Percentiles rank a stretch among this genome's conserved stretches.
These are phyloP conservation scores for Moesziomyces sp. DNA, from an alignment of 1,284 basidiomycete genomes.

Conservation along the genomic window DNA sequence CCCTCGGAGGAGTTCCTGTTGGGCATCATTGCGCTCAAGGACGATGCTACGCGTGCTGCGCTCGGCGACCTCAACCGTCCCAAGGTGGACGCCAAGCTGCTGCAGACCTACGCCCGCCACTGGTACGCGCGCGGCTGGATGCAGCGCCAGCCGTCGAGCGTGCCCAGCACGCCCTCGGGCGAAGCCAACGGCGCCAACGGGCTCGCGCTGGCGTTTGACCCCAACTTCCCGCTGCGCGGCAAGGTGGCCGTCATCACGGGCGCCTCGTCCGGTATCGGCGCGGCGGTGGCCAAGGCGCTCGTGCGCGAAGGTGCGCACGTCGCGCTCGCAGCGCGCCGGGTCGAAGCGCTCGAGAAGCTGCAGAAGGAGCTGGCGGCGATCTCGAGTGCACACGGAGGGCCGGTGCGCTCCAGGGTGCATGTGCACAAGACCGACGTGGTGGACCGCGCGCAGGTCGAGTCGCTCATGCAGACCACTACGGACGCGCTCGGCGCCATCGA, in stretches of 20 bases:
- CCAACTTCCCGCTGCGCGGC: constrained; percentile 49
- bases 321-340: constrained; percentile 46
- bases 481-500: constrained; percentile 56
- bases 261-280: constrained; percentile 69
- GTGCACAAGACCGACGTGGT: constrained; percentile 61
- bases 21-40: constrained; percentile 59
- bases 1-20: constrained; percentile 57
- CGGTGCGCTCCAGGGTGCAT: constrained; percentile 27
- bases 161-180: constrained; percentile 28
- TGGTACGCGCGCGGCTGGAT: constrained; percentile 66
- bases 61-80: constrained; percentile 52
- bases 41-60: constrained; percentile 56
- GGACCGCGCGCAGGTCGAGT: constrained; percentile 53
- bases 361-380: constrained; percentile 17
- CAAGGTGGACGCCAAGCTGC: constrained; percentile 54
- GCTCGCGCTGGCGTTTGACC: constrained; percentile 29
- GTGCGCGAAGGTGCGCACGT: constrained; percentile 52
- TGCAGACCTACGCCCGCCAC: constrained; percentile 63
- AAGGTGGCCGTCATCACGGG: constrained; percentile 69
- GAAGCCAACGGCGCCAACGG: constrained; percentile 16
- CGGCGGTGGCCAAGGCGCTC: constrained; percentile 61
- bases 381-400: constrained; percentile 1
- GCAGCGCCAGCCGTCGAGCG: constrained; percentile 35
- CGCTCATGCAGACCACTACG: constrained; percentile 48
- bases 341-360: constrained; percentile 41